Percentiles rank a stretch among this genome's conserved stretches.
phyloP scores from a whole-genome alignment of 345 rosid genomes.

The Conringia planisiliqua region DNA sequence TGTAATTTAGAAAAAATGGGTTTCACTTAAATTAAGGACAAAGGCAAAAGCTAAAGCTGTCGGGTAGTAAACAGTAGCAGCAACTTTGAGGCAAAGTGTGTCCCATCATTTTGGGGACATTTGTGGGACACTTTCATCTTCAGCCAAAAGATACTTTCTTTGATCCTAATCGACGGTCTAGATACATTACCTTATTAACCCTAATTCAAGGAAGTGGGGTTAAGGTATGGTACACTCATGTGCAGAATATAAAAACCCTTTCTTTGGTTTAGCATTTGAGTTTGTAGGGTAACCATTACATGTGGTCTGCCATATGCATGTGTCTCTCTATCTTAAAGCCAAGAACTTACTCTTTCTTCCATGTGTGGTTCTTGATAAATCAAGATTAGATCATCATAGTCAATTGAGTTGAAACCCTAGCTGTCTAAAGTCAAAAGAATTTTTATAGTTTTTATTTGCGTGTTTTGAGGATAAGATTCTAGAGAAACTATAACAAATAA shows the following conservation, averaged over 20 bases:
- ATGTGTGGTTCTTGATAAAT: slow-evolving; percentile 22
- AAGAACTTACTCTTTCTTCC: slow-evolving; percentile 16
- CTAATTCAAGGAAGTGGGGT: slow-evolving; percentile 44
- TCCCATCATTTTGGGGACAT: slow-evolving; percentile 61
- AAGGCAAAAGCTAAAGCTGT: slow-evolving; percentile 72
- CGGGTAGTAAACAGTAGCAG: slow-evolving; percentile 58
- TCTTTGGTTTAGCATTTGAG: slow-evolving; percentile 22
- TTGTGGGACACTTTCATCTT: slow-evolving; percentile 68
- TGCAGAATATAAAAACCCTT: slow-evolving; percentile 18
- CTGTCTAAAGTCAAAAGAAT: slow-evolving; percentile 29
- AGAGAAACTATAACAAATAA: too few species aligned
- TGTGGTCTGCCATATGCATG: slow-evolving; percentile 39
- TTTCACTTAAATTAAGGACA: slow-evolving; percentile 43
- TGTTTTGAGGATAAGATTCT: neutral
- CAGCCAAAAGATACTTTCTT: slow-evolving; percentile 40
- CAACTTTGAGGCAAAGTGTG: slow-evolving; percentile 70
- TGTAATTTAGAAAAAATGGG: neutral
- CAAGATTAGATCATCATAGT: slow-evolving; percentile 30
- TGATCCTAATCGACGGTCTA: slow-evolving; percentile 36
- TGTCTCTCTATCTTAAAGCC: slow-evolving; percentile 18
- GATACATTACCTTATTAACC: slow-evolving; percentile 34
- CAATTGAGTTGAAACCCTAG: slow-evolving; percentile 9
- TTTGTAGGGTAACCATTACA: slow-evolving; percentile 45
- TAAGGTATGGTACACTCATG: slow-evolving; percentile 35
- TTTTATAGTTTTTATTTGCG: neutral